phyloP scores from a whole-genome alignment of 495 filamentous ascomycete genomes.

The Hyaloscypha variabilis region DNA sequence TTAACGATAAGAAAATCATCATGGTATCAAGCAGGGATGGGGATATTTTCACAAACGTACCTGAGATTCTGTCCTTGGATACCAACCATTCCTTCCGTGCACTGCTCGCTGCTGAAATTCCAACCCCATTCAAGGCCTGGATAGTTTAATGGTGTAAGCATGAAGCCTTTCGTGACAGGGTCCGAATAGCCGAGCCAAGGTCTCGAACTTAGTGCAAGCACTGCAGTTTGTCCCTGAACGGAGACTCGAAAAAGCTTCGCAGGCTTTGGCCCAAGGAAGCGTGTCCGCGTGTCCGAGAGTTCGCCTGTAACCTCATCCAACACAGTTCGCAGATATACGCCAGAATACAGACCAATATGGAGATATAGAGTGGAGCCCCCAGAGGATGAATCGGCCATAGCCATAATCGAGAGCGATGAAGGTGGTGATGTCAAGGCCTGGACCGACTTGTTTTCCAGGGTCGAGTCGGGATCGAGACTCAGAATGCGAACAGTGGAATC shows the following conservation, averaged over 20 bases:
- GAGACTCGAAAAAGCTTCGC: conserved; percentile 86
- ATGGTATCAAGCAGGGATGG: conserved; percentile 45
- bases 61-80: conserved; percentile 88
- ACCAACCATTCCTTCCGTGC: conserved; percentile 91
- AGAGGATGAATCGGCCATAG: conserved; percentile 81
- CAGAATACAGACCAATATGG: conserved; percentile 93
- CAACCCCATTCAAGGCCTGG: conserved; percentile 89
- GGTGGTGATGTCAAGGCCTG: conserved; percentile 91
- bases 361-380: conserved; percentile 82
- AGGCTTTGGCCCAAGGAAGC: conserved; percentile 87
- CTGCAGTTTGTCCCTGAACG: conserved; percentile 81
- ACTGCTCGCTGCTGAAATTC: conserved; percentile 94
- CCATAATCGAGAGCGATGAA: conserved; percentile 87
- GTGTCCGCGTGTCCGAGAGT: conserved; percentile 88
- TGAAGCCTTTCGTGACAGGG: conserved; percentile 78
- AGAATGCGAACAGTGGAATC: conserved; percentile 94
- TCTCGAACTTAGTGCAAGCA: conserved; percentile 86
- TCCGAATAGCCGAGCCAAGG: conserved; percentile 94
- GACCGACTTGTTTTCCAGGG: conserved; percentile 88
- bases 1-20: conserved; percentile 63
- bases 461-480: conserved; percentile 86
- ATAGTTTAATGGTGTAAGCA: conserved; percentile 89
- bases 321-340: conserved; percentile 92
- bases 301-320: conserved; percentile 94
- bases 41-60: conserved; percentile 55